phyloP scores from a whole-genome alignment of 345 rosid species.

The Eucalyptus viminalis region DNA sequence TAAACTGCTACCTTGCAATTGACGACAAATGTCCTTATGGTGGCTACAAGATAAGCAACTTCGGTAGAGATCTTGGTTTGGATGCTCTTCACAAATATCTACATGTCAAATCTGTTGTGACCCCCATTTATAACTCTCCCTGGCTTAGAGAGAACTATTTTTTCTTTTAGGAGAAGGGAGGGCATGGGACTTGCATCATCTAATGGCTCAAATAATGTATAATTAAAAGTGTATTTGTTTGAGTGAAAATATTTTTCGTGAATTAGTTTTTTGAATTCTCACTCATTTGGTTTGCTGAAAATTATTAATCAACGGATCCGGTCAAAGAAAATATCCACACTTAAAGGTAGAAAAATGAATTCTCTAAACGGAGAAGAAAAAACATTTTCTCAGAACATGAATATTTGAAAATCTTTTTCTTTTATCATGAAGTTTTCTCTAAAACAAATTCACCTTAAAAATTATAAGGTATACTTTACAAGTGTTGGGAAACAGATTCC shows the following conservation, averaged over 20 bases:
- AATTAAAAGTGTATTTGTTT: not conserved
- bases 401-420: no score
- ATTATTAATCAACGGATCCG: no score
- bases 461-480: no score
- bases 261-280: not conserved
- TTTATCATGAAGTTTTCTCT: no score
- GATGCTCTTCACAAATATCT: conserved; percentile 50
- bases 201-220: not conserved
- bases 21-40: conserved; percentile 51
- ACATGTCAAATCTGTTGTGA: conserved; percentile 48
- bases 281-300: no score
- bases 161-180: not conserved
- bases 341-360: no score
- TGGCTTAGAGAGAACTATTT: not conserved
- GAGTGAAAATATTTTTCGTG: not conserved
- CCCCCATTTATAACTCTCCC: conserved; percentile 60
- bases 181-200: not conserved
- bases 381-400: no score
- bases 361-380: no score
- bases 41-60: conserved; percentile 63
- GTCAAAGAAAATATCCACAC: no score
- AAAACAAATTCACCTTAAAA: no score
- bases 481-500: no score
- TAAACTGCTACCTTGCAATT: conserved; percentile 54
- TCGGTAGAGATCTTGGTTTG: conserved; percentile 47